Percentiles rank a stretch among this genome's conserved stretches.
phyloP scores from a whole-genome alignment of 2,329 filamentous ascomycete genomes.

The Cladosporium sp. region DNA sequence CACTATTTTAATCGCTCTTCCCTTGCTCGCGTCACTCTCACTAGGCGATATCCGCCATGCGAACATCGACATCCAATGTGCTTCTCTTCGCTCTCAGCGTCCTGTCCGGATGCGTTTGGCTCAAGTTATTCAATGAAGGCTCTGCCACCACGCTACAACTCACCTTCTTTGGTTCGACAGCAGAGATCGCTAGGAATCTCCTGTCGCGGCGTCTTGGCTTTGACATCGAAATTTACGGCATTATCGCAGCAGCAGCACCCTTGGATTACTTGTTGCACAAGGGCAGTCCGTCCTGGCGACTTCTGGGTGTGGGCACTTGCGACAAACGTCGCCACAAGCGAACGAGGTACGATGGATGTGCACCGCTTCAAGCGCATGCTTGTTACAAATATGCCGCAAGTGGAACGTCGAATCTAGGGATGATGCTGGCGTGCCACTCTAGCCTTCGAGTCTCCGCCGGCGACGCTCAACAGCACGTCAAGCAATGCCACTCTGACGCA shows the following conservation, averaged over 20 bases:
- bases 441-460: too few relatives aligned
- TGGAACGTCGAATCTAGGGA: too few relatives aligned
- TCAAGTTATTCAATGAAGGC: not conserved
- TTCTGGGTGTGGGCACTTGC: not conserved
- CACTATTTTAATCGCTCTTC: not conserved
- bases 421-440: too few relatives aligned
- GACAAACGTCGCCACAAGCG: not conserved
- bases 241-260: not conserved
- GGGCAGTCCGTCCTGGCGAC: not conserved
- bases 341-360: not conserved
- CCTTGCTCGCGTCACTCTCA: not conserved
- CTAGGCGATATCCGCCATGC: not conserved
- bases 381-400: too few relatives aligned
- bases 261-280: not conserved
- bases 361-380: too few relatives aligned
- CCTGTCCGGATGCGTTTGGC: not conserved
- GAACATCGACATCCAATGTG: too few relatives aligned
- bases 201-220: not conserved
- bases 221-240: too few relatives aligned
- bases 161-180: not conserved
- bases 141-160: not conserved
- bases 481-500: too few relatives aligned
- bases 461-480: too few relatives aligned
- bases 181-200: not conserved
- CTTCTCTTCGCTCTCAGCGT: not conserved